Evolutionary conservation across 2,329 filamentous ascomycete genomes (phyloP).

Genomic region (Monosporascus cannonballus): DNA sequence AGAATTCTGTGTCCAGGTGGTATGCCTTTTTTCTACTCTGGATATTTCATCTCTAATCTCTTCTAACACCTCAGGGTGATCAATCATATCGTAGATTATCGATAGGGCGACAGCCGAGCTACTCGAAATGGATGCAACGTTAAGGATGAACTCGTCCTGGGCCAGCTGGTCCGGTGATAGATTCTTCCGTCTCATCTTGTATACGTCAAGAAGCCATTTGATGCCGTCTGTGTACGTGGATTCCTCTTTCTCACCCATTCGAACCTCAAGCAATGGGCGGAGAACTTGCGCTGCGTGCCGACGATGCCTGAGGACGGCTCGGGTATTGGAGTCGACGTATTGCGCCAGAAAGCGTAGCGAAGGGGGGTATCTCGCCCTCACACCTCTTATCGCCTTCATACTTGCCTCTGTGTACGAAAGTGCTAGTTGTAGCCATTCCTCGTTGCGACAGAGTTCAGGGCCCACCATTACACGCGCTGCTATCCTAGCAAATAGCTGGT

Average conservation of each 20-base stretch:
- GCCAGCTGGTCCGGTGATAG: constrained; percentile 3
- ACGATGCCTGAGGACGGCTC: background rate
- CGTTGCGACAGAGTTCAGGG: constrained; percentile 4
- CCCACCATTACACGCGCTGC: constrained; percentile 7
- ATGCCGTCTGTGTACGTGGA: constrained; percentile 3
- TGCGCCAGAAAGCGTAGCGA: constrained; percentile 4
- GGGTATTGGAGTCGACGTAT: constrained; percentile 1
- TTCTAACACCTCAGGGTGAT: too few relatives aligned
- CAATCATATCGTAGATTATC: constrained; percentile 10
- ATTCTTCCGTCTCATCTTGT: background rate
- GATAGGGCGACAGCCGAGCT: constrained; percentile 3
- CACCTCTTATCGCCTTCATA: constrained; percentile 1
- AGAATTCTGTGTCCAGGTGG: too few relatives aligned
- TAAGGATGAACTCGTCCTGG: constrained; percentile 9
- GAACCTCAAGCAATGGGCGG: constrained; percentile 2
- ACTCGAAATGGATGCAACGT: constrained; percentile 8
- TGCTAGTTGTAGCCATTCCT: constrained; percentile 6
- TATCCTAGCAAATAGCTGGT: constrained; percentile 4
- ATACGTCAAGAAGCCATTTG: constrained; percentile 3
- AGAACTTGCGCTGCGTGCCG: constrained; percentile 2
- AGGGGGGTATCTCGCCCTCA: constrained; percentile 4
- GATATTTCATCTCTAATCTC: too few relatives aligned
- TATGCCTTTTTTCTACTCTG: too few relatives aligned
- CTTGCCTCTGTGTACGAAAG: constrained; percentile 4
- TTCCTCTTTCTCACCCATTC: background rate